Percentiles rank a stretch among this genome's conserved stretches.
Evolutionary conservation across 495 filamentous ascomycete species (phyloP).

Genomic region (Glutinoglossum americanum): DNA sequence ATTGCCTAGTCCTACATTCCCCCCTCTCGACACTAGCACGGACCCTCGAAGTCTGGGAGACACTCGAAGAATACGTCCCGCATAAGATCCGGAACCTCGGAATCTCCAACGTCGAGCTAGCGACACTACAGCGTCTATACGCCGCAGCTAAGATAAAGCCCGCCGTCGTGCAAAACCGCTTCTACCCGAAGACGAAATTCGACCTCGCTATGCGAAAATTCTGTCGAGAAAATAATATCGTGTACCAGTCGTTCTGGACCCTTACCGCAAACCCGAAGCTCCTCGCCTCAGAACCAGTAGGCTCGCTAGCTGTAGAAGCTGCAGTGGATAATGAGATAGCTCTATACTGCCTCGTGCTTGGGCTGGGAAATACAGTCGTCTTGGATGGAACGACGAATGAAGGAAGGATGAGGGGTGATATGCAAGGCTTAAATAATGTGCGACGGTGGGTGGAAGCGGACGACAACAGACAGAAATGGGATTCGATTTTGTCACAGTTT

Average conservation of each 20-base stretch:
- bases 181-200: slow-evolving; percentile 35
- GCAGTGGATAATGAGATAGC: slow-evolving; percentile 28
- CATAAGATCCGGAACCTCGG: slow-evolving; percentile 41
- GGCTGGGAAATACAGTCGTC: slow-evolving; percentile 32
- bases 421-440: slow-evolving; percentile 31
- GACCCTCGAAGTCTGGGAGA: slow-evolving; percentile 42
- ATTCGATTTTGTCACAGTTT: neutral
- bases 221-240: slow-evolving; percentile 33
- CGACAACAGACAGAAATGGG: neutral
- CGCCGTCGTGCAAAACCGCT: slow-evolving; percentile 56
- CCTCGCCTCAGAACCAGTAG: slow-evolving; percentile 25
- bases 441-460: slow-evolving; percentile 14
- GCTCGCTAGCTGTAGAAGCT: slow-evolving; percentile 24
- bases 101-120: slow-evolving; percentile 43
- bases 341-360: slow-evolving; percentile 45
- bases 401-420: slow-evolving; percentile 41
- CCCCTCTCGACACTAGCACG: slow-evolving; percentile 33
- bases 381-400: slow-evolving; percentile 49
- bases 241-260: slow-evolving; percentile 67
- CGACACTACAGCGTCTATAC: slow-evolving; percentile 30
- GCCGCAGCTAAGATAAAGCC: slow-evolving; percentile 20
- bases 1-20: slow-evolving; percentile 51
- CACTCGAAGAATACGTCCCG: slow-evolving; percentile 42
- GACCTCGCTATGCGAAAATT: slow-evolving; percentile 39
- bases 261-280: slow-evolving; percentile 48